Percentiles rank a stretch among this genome's conserved stretches.
These are phyloP conservation scores for Sporothrix euskadiensis DNA, from an alignment of 2,329 filamentous ascomycete species.

Conservation along the genomic window DNA sequence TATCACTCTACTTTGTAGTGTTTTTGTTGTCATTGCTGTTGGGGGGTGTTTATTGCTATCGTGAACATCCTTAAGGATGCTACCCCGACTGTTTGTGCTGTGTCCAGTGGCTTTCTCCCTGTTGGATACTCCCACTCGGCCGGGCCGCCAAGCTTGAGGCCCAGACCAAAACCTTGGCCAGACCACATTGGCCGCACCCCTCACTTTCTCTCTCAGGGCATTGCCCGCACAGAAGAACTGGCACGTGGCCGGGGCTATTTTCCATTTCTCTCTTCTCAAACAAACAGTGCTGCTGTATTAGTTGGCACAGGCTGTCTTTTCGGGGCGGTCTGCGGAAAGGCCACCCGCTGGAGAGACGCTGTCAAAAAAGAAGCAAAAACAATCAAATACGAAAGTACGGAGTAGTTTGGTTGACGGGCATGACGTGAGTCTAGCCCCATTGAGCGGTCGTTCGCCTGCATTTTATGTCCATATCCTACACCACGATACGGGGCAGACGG, in stretches of 20 bases:
- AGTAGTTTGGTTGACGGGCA: not conserved
- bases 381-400: not conserved
- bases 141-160: not conserved
- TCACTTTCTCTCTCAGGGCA: not conserved
- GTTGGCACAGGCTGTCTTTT: not conserved
- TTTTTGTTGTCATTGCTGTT: not conserved
- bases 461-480: not conserved
- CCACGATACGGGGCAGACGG: too few relatives aligned
- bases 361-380: not conserved
- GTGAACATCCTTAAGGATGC: too few relatives aligned
- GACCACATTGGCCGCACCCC: too few relatives aligned
- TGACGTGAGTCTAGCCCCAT: not conserved
- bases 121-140: not conserved
- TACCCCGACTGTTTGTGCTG: not conserved
- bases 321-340: not conserved
- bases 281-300: not conserved
- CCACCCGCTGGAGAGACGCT: not conserved
- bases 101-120: not conserved
- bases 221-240: slow-evolving; percentile 16
- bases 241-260: not conserved
- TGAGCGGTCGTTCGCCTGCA: not conserved
- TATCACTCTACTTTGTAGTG: not conserved
- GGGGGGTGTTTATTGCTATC: not conserved
- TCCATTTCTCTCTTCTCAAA: not conserved
- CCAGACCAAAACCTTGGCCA: too few relatives aligned